Base-by-base conservation (phyloP, 371 early-diverging fungal species). In the Smittium mucronatum region DNA sequence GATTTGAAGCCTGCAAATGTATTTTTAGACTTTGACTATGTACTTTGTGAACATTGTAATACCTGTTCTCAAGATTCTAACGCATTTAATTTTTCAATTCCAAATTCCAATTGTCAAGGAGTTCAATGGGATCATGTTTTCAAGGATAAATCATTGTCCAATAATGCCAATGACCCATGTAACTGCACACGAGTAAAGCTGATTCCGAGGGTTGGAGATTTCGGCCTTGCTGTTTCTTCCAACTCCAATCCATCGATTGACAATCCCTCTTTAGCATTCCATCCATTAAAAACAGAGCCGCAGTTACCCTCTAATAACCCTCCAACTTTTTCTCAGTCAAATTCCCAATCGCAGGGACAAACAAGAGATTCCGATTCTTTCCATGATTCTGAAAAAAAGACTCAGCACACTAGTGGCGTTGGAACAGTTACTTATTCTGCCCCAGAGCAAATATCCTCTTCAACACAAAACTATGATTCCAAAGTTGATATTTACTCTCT, bases 1-100 rank as follows among this genome's bases (percentile, higher is more conserved):
- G 99, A 99, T 79, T 76, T 99, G 47, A 99, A 99, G 75, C 95
- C 96, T 25, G 93, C 89, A 74, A 98, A 94, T 79, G 86, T 97
- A 72, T 89, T 99, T 69, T 79, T 99, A 76, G 93, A 94, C 75
- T 81, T 88, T 28, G 86, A 92, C 64, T 86, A 86, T 32, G 90
- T 91, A 70, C 87, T 95, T 68, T 94, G 94, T 36, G 57, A 1
- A 2, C n/a, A 34, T 15, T 65, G 65, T 65, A 11, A 5, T 5
- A 61, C 63, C n/a, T 5, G 33, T 5, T 47, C 47, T 11, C 5
- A 11, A 5, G 11, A 5, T 47, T 47, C 47, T 47, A n/a, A n/a
- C n/a, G n/a, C n/a, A n/a, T n/a, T n/a, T n/a, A n/a, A n/a, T n/a
- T 47, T 47, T 47, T 11, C 47, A 11, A 11, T 21, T 21, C 47